phyloP scores from a whole-genome alignment of 1,284 basidiomycete genomes.

The Trichosporon ovoides region DNA sequence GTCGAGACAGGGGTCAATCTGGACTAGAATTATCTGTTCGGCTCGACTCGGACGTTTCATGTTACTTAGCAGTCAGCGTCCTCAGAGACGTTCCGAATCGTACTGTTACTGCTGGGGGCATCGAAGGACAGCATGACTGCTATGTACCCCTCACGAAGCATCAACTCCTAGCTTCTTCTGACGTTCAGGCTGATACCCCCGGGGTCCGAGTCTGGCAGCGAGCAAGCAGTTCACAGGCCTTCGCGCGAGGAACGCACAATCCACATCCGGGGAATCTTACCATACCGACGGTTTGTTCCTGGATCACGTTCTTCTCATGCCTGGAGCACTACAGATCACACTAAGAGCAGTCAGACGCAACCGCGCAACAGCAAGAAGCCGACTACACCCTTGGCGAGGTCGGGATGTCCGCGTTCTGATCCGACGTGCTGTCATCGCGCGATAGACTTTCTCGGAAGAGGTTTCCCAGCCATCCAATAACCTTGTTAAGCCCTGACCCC shows the following conservation, averaged over 20 bases:
- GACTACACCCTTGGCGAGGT: background rate
- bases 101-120: no score
- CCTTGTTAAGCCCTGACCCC: background rate
- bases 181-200: no score
- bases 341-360: background rate
- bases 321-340: background rate
- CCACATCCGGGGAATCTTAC: background rate
- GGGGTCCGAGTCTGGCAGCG: no score
- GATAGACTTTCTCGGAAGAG: background rate
- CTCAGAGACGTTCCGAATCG: no score
- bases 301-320: background rate
- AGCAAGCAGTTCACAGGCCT: no score
- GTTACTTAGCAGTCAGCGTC: background rate
- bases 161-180: no score
- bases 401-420: background rate
- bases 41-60: background rate
- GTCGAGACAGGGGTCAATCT: background rate
- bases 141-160: no score
- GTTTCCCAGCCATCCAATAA: background rate
- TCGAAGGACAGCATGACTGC: no score
- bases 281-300: background rate
- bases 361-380: background rate
- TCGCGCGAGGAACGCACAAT: background rate
- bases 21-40: background rate
- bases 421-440: background rate